Base-by-base conservation (phyloP, 2,329 filamentous ascomycete species). In the Tricladium varicosporioides region DNA sequence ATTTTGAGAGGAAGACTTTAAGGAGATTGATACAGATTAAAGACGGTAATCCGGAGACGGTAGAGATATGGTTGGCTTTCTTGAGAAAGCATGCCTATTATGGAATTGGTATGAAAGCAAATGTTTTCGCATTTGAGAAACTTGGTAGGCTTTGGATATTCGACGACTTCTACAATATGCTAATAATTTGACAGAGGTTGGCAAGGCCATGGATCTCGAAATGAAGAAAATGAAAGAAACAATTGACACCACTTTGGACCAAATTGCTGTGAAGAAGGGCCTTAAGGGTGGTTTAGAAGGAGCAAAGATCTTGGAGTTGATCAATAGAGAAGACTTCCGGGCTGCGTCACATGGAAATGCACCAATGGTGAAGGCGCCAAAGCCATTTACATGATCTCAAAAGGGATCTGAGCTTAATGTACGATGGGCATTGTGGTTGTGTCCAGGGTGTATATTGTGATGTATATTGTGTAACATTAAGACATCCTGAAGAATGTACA, bases 41-140 rank as follows among this genome's bases (percentile, higher is more conserved):
- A 63, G 94, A 97, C 69, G 94, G 92, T 0, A 82, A 97, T 68
- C 86, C 92, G 0, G 91, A 97, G 71, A 87, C 86, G 1, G 92
- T 99, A 36, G 88, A 95, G 73, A 74, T 92, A 27, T 99, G 94
- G 94, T 77, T 99, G 57, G 92, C 91, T 0, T 97, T 96, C 71
- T 73, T 99, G 70, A 84, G 89, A 69, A 96, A 96, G 75, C 88
- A 97, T 71, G 90, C 92, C 44, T 96, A 94, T 72, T 90, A 95
- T 65, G 94, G 94, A n/a, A 87, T 97, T 43, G 94, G 94, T 67
- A 95, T 99, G 92, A 99, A 99, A 81, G 94, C 94, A 53, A 97
- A 99, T 72, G 83, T 97, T 50, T 99, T 89, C 86, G 91, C 96
- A 70, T 92, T 91, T 73, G 85, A 88, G 68, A 81, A 82, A 56